Evolutionary conservation across 2,329 filamentous ascomycete genomes (phyloP), one percentile per base, ranked within the genome.

Genomic region (Penicillium hordei): DNA sequence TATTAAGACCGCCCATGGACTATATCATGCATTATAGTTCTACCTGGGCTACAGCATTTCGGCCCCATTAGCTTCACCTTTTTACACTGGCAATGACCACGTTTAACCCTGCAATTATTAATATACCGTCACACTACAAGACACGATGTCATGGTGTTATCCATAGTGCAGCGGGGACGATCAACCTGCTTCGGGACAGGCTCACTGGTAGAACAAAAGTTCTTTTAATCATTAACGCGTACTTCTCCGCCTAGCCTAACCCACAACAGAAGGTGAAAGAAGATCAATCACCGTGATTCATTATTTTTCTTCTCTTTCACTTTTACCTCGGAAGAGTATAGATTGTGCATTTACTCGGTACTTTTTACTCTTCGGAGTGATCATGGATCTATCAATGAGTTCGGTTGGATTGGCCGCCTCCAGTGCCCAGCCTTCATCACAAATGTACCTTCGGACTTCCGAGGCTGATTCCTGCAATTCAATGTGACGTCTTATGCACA

Each of bases 401-500:
- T 36, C n/a, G 29, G 42, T 48, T 8, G n/a, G 21, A 34, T 53
- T 6, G 23, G 21, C 17, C 43, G 10, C n/a, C 19, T 17, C 15
- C 27, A n/a, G 36, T 42, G 19, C 19, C 49, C 15, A 39, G 42
- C 33, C 43, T 31, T 54, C 23, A 31, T 44, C 53, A 10, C 53
- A 12, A 45, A 52, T 51, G 25, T 29, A 17, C 10, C 48, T 46
- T 56, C 54, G 40, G 54, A 52, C 25, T 40, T 56, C 48, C 48
- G 54, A 56, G 19, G 54, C 33, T 52, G 25, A 33, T 25, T 25
- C 33, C 31, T 55, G 52, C 52, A 55, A 29, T 38, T 23, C 5
- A 27, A 56, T 27, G 23, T n/a, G 13, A 25, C 4, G 12, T 13
- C 6, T 27, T 23, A 33, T 40, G 34, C 27, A 40, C n/a, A 27